A percentile compares a stretch with the other conserved stretches of the same genome.
phyloP scores from a whole-genome alignment of 371 early-diverging fungal species.

The Apophysomyces elegans region DNA sequence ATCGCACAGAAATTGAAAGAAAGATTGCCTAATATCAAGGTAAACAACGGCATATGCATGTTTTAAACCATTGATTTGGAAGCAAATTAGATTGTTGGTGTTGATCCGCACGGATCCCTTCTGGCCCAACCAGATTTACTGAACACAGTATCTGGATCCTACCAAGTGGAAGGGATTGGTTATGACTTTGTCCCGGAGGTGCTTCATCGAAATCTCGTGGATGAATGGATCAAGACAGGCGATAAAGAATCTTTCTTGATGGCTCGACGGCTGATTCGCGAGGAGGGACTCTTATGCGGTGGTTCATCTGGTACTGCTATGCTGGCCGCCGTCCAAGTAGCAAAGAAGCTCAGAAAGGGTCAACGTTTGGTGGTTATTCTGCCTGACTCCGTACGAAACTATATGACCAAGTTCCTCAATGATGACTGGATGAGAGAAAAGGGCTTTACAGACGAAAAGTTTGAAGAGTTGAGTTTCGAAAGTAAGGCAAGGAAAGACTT shows the following conservation, averaged over 20 bases:
- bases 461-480: constrained; percentile 48
- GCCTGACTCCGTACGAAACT: constrained; percentile 97
- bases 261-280: constrained; percentile 94
- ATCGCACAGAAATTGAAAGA: constrained; percentile 93
- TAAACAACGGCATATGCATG: constrained; percentile 27
- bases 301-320: constrained; percentile 96
- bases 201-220: constrained; percentile 81
- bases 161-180: constrained; percentile 96
- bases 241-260: constrained; percentile 94
- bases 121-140: constrained; percentile 89
- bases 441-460: constrained; percentile 68
- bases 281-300: constrained; percentile 94
- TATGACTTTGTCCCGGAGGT: constrained; percentile 97
- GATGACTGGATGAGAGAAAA: constrained; percentile 94
- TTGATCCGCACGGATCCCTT: constrained; percentile 95
- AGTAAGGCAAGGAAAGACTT: constrained; percentile 78
- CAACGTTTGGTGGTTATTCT: constrained; percentile 92
- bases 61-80: background rate
- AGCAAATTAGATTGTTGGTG: constrained; percentile 76
- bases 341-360: constrained; percentile 82
- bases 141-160: constrained; percentile 61
- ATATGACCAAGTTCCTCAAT: constrained; percentile 96
- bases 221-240: constrained; percentile 92
- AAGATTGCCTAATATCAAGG: constrained; percentile 80
- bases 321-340: constrained; percentile 74